phyloP scores from a whole-genome alignment of 1,284 basidiomycete species.

The Trametes versicolor region DNA sequence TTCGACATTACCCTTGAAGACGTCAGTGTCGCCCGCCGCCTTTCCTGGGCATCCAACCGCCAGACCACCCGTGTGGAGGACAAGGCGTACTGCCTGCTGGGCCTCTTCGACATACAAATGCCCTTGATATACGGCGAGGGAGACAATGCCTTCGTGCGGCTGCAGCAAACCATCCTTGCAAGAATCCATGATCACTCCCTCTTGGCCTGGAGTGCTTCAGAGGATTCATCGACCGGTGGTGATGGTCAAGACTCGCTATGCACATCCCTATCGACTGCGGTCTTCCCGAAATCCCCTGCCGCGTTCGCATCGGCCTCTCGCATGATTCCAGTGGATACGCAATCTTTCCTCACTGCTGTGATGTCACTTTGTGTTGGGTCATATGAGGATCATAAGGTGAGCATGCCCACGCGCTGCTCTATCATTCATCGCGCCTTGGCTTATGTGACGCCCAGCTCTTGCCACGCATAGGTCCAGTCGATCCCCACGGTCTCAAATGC shows the following conservation, averaged over 20 bases:
- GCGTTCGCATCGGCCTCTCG: neutral
- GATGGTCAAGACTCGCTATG: too few relatives aligned
- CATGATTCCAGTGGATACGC: neutral
- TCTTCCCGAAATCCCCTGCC: slow-evolving; percentile 4
- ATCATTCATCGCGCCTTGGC: neutral
- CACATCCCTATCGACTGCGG: neutral
- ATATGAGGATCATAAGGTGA: neutral
- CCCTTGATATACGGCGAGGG: slow-evolving; percentile 5
- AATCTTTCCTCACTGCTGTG: neutral
- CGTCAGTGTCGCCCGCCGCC: slow-evolving; percentile 4
- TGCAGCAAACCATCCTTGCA: slow-evolving; percentile 3
- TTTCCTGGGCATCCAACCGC: slow-evolving; percentile 7
- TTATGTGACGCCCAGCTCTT: neutral
- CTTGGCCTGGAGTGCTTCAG: neutral
- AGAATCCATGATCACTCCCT: neutral
- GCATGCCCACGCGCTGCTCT: neutral
- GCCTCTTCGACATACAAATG: slow-evolving; percentile 9
- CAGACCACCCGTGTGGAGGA: slow-evolving; percentile 12
- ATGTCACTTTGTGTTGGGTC: neutral
- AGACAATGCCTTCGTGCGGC: neutral
- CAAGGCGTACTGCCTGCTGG: slow-evolving; percentile 12
- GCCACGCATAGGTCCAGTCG: neutral
- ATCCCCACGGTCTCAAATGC: neutral
- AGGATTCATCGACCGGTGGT: neutral
- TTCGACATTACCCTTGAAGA: neutral